These are phyloP conservation scores for Pseudohalonectria lignicola DNA, from an alignment of 2,329 filamentous ascomycete genomes.

Conservation along the genomic window DNA sequence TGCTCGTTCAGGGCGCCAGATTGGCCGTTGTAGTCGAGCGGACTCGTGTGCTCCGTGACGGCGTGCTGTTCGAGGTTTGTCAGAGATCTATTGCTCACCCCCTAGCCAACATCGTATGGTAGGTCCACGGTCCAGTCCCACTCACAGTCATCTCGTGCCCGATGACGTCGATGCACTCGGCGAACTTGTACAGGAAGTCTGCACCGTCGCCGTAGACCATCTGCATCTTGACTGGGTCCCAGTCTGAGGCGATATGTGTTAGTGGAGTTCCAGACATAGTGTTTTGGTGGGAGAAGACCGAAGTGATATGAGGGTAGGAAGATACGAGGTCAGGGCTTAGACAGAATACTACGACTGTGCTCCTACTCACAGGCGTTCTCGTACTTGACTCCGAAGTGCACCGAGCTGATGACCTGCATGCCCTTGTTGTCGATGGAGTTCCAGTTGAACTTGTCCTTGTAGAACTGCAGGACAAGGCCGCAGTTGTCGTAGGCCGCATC, in stretches of 20 bases:
- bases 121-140: no score
- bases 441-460: conserved; percentile 35
- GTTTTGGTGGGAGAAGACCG: not conserved
- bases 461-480: conserved; percentile 37
- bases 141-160: conserved; percentile 40
- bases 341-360: no score
- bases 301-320: no score
- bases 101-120: no score
- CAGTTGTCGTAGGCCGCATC: conserved; percentile 40
- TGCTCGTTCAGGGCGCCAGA: conserved; percentile 46
- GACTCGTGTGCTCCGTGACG: conserved; percentile 36
- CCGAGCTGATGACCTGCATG: conserved; percentile 35
- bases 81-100: no score
- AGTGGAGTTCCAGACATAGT: not conserved
- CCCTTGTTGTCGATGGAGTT: conserved; percentile 40
- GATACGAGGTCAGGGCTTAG: no score
- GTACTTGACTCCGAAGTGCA: conserved; percentile 38
- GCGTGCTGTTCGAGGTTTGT: conserved; percentile 29
- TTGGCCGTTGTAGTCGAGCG: conserved; percentile 38
- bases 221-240: conserved; percentile 34
- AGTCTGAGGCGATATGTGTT: conserved; percentile 27
- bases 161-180: conserved; percentile 41
- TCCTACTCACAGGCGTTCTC: conserved; percentile 41
- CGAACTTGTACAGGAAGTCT: conserved; percentile 39
- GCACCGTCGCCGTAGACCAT: conserved; percentile 48